Conservation (phyloP, 2,329 filamentous ascomycete species). For the Fusarium veterinarium region DNA sequence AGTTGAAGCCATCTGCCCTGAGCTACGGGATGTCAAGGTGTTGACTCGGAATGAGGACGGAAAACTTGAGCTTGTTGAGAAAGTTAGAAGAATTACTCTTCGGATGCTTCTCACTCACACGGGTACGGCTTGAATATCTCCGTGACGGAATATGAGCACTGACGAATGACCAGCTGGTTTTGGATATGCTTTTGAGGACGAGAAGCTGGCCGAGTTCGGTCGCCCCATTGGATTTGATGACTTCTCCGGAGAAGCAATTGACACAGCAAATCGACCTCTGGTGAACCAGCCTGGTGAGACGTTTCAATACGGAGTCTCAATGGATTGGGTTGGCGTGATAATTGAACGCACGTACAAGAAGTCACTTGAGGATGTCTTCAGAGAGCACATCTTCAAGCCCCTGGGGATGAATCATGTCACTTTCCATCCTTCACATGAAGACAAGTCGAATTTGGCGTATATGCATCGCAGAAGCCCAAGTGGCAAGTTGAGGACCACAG, state of each 20-base stretch:
- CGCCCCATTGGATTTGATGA: background rate
- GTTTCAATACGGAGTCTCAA: background rate
- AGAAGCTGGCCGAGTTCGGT: background rate
- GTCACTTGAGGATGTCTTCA: background rate
- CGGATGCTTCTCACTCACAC: background rate
- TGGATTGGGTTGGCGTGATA: background rate
- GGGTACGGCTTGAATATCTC: accelerated
- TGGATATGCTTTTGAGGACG: background rate
- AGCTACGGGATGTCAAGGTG: background rate
- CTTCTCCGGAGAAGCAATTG: background rate
- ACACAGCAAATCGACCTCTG: background rate
- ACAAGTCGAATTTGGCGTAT: background rate
- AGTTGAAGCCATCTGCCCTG: background rate
- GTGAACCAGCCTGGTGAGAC: background rate
- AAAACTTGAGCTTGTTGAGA: background rate
- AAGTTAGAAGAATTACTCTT: background rate
- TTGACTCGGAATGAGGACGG: background rate
- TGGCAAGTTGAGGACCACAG: background rate
- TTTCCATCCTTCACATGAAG: background rate
- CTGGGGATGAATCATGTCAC: background rate
- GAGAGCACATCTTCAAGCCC: accelerated
- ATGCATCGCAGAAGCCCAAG: background rate
- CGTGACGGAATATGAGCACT: accelerated
- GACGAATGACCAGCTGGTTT: background rate
- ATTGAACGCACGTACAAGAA: background rate